These are phyloP conservation scores for Mollisia scopiformis DNA, from an alignment of 2,329 filamentous ascomycete genomes.

Conservation along the genomic window DNA sequence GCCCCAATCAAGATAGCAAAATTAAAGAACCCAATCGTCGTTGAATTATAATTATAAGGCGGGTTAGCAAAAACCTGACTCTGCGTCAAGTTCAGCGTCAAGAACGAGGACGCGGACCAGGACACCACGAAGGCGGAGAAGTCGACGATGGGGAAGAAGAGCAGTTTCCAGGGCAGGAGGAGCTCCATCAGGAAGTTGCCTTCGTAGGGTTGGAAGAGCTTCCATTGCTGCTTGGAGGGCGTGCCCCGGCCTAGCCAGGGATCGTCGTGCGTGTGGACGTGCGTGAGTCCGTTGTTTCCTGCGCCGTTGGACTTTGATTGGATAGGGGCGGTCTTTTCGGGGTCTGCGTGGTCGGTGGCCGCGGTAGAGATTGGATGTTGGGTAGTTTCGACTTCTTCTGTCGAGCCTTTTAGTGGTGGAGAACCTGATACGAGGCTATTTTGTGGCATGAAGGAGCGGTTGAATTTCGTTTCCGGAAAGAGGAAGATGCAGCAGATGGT, in stretches of 20 bases:
- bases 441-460: constrained; percentile 40
- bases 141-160: constrained; percentile 64
- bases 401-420: constrained; percentile 21
- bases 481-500: constrained; percentile 57
- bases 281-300: constrained; percentile 31
- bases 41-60: constrained; percentile 36
- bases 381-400: constrained; percentile 22
- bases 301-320: constrained; percentile 13
- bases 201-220: constrained; percentile 50
- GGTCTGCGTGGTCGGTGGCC: constrained; percentile 18
- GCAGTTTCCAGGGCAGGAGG: constrained; percentile 64
- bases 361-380: constrained; percentile 1
- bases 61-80: constrained; percentile 40
- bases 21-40: constrained; percentile 52
- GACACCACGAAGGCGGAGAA: constrained; percentile 64
- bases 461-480: constrained; percentile 67
- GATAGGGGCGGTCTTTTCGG: constrained; percentile 20
- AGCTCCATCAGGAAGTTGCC: constrained; percentile 55
- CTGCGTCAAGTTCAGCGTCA: constrained; percentile 62
- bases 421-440: constrained; percentile 13
- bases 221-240: constrained; percentile 59
- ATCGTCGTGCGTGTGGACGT: constrained; percentile 48
- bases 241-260: constrained; percentile 57
- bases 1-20: constrained; percentile 52
- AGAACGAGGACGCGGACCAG: constrained; percentile 59